Base-by-base conservation (phyloP, 208 protist genomes). In the Acanthamoeba comandoni region DNA sequence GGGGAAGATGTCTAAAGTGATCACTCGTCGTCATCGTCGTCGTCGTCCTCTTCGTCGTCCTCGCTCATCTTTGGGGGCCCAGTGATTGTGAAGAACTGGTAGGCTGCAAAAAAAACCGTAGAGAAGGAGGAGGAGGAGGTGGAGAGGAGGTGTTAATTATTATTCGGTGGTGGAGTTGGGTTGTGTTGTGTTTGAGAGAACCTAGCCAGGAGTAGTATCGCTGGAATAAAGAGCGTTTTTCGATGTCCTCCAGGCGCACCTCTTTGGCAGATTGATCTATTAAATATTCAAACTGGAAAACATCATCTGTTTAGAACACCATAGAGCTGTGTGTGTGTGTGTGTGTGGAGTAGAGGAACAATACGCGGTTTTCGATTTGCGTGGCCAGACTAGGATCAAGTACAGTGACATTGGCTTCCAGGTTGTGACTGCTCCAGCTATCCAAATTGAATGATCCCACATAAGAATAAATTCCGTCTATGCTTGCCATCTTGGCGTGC, bases 401-500 rank as follows among this genome's bases (percentile, higher is more conserved):
- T 2, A 92, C 82, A 11, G 87, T 88, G 12, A 94, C 35, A 48
- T 85, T 91, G 0, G 86, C 77, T 35, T 94, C 92, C 1, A 94
- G 29, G n/a, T 94, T 94, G 15, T 90, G 58, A 29, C 26, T 55
- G 71, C 77, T 91, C 39, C 64, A 91, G 19, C 49, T 67, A 39
- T 91, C 84, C 31, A 91, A 49, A 35, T 91, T 91, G 77, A 92
- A 92, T 52, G 26, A 92, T 12, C 92, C 92, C 24, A 94, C 64
- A 4, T 75, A 70, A 69, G 64, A 86, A 53, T 92, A 94, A 7
- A 92, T 89, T 17, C 90, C 90, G 57, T 94, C 92, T 26, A 92
- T 89, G 12, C 57, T 89, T 13, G 87, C 39, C 48, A 80, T 94
- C 85, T 94, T 94, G 12, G 89, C 57, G 39, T 94, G 92, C 35